Percentiles rank a stretch among this genome's conserved stretches.
These are phyloP conservation scores for Coemansia sp. DNA, from an alignment of 192 early-diverging fungal genomes.

Conservation along the genomic window DNA sequence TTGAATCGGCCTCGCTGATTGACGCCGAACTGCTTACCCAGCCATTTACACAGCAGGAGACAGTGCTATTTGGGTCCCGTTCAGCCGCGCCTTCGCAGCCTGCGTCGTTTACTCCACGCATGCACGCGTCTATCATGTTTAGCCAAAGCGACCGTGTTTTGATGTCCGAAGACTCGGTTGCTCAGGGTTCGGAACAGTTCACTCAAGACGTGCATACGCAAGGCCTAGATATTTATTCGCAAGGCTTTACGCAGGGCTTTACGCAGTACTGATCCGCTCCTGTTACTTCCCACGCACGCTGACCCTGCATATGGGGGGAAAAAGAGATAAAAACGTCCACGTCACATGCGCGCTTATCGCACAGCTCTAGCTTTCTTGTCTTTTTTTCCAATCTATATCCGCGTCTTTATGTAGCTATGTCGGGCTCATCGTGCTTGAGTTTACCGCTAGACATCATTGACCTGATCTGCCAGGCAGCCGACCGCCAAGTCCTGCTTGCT, in stretches of 20 bases:
- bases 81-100: background rate
- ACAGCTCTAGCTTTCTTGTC: background rate
- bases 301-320: constrained; percentile 1
- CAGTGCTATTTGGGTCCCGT: constrained; percentile 23
- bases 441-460: constrained; percentile 27
- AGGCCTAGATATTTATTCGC: no score
- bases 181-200: constrained; percentile 13
- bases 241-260: constrained; percentile 24
- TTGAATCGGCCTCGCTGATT: no score
- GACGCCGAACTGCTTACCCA: constrained; percentile 35
- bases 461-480: constrained; percentile 23
- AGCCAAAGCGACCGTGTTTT: constrained; percentile 49
- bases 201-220: constrained; percentile 22
- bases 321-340: constrained; percentile 1
- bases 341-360: constrained; percentile 3
- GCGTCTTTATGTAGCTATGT: no score
- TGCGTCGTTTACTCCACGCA: constrained; percentile 29
- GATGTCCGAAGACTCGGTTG: background rate
- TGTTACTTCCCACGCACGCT: background rate
- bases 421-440: background rate
- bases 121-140: constrained; percentile 53
- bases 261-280: constrained; percentile 36
- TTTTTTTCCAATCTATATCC: no score
- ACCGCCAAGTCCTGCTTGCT: constrained; percentile 9
- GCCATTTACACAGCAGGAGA: constrained; percentile 44